These are phyloP conservation scores for Sarocladium brachiariae DNA, from an alignment of 2,329 filamentous ascomycete species.

Conservation along the genomic window DNA sequence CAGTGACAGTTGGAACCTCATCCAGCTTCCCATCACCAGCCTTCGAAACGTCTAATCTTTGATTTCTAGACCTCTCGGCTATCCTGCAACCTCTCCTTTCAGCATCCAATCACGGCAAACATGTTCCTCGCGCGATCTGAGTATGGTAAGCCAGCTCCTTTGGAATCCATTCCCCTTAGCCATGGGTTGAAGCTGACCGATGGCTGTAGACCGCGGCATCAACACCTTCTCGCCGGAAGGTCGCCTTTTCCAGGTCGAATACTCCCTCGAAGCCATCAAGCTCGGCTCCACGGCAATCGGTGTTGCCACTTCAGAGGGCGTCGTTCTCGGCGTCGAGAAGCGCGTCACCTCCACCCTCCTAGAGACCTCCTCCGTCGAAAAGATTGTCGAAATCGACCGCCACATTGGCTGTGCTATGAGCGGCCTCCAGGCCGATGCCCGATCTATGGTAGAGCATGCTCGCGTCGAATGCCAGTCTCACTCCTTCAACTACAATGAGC, in stretches of 20 bases:
- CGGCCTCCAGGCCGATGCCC: slow-evolving; percentile 92
- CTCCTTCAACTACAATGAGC: slow-evolving; percentile 96
- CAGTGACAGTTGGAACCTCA: too few species aligned
- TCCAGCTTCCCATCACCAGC: too few species aligned
- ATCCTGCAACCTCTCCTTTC: background rate
- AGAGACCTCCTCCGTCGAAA: slow-evolving; percentile 96
- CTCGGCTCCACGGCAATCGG: slow-evolving; percentile 97
- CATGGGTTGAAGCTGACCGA: slow-evolving; percentile 14
- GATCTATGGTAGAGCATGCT: slow-evolving; percentile 97
- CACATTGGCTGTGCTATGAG: slow-evolving; percentile 99
- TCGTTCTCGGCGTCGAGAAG: slow-evolving; percentile 97
- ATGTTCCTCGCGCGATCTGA: slow-evolving; percentile 99
- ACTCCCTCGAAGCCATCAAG: slow-evolving; percentile 99
- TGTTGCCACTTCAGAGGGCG: slow-evolving; percentile 89
- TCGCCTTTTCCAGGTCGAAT: slow-evolving; percentile 99
- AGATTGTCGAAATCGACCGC: slow-evolving; percentile 98
- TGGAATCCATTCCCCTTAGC: background rate
- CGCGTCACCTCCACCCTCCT: slow-evolving; percentile 95
- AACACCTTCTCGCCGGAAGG: slow-evolving; percentile 99
- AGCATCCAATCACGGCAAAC: slow-evolving; percentile 38
- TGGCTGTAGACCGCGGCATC: slow-evolving; percentile 81
- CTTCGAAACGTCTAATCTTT: background rate
- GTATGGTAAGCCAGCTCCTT: slow-evolving; percentile 68
- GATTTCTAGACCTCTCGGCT: background rate
- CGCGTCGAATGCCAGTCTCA: slow-evolving; percentile 97